Evolutionary conservation across 2,329 filamentous ascomycete species (phyloP).

Genomic region (Alternaria postmessia): DNA sequence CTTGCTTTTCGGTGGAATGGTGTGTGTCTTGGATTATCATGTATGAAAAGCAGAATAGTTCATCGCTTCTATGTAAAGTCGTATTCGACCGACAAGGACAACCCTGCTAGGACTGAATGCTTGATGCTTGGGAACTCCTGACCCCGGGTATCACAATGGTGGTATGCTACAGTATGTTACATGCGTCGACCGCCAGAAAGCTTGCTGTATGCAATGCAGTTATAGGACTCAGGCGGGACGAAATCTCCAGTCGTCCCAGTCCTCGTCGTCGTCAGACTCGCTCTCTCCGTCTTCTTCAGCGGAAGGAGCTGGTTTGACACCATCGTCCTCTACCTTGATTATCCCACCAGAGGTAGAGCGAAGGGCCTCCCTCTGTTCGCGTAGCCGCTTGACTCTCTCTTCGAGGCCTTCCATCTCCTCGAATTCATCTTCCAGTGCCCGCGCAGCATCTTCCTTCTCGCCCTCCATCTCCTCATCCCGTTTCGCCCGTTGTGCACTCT

Average conservation of each 20-base stretch:
- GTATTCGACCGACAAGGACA: conserved; percentile 3
- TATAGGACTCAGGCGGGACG: conserved; percentile 37
- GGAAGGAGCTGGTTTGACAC: conserved; percentile 13
- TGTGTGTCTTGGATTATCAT: neutral
- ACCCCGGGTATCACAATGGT: conserved; percentile 32
- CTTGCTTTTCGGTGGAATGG: neutral
- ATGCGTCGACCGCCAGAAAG: conserved; percentile 16
- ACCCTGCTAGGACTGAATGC: conserved; percentile 5
- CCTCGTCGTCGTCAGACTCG: conserved; percentile 48
- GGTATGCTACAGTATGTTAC: conserved; percentile 32
- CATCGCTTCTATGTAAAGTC: neutral
- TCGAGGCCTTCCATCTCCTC: conserved; percentile 61
- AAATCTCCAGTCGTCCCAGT: conserved; percentile 51
- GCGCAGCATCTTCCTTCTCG: conserved; percentile 58
- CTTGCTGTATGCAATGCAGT: conserved; percentile 21
- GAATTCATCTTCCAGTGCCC: conserved; percentile 57
- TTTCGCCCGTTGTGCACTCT: conserved; percentile 52
- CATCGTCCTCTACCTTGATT: conserved; percentile 16
- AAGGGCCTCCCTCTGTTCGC: conserved; percentile 57
- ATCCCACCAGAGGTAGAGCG: conserved; percentile 32
- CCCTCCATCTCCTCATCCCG: conserved; percentile 57
- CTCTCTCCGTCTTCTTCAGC: conserved; percentile 40
- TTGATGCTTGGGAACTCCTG: conserved; percentile 20
- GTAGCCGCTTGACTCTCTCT: conserved; percentile 54
- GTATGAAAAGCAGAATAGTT: neutral